Percentiles rank a stretch among this genome's conserved stretches.
Evolutionary conservation across 768 basidiomycete species (phyloP).

Genomic region (Termitomyces sp.): DNA sequence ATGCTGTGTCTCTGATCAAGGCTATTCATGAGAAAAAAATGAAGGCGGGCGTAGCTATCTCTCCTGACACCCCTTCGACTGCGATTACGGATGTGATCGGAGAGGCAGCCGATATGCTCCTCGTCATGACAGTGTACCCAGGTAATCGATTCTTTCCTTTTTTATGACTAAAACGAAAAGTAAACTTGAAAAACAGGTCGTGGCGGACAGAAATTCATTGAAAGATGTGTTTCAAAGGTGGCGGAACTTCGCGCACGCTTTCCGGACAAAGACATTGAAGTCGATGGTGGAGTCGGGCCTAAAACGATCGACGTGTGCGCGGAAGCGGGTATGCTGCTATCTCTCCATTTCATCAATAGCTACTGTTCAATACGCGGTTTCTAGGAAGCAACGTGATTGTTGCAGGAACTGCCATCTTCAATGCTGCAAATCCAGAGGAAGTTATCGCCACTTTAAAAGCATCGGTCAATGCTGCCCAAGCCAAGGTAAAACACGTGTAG

Average conservation of each 20-base stretch:
- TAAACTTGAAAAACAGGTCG: slow-evolving; percentile 45
- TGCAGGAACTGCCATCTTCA: slow-evolving; percentile 94
- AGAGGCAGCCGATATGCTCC: slow-evolving; percentile 85
- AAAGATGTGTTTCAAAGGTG: slow-evolving; percentile 91
- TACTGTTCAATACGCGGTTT: not conserved
- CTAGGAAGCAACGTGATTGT: slow-evolving; percentile 97
- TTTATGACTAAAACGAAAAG: not conserved
- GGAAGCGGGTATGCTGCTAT: slow-evolving; percentile 60
- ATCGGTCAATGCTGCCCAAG: slow-evolving; percentile 66
- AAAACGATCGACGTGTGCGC: slow-evolving; percentile 87
- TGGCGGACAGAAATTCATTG: slow-evolving; percentile 96
- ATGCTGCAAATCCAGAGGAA: slow-evolving; percentile 68
- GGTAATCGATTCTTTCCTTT: slow-evolving; percentile 36
- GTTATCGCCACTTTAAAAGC: slow-evolving; percentile 75
- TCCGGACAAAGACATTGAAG: slow-evolving; percentile 94
- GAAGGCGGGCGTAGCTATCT: slow-evolving; percentile 96
- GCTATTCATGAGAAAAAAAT: slow-evolving; percentile 81
- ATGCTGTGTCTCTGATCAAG: slow-evolving; percentile 73
- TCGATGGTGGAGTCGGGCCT: slow-evolving; percentile 96
- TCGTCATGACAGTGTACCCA: slow-evolving; percentile 98
- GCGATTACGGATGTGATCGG: slow-evolving; percentile 86
- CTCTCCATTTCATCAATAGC: not conserved
- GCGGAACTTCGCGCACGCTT: slow-evolving; percentile 85
- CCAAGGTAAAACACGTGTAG: slow-evolving; percentile 27
- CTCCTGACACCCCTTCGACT: slow-evolving; percentile 87